Conservation (phyloP, 345 rosid genomes). For the Gossypium turneri region DNA sequence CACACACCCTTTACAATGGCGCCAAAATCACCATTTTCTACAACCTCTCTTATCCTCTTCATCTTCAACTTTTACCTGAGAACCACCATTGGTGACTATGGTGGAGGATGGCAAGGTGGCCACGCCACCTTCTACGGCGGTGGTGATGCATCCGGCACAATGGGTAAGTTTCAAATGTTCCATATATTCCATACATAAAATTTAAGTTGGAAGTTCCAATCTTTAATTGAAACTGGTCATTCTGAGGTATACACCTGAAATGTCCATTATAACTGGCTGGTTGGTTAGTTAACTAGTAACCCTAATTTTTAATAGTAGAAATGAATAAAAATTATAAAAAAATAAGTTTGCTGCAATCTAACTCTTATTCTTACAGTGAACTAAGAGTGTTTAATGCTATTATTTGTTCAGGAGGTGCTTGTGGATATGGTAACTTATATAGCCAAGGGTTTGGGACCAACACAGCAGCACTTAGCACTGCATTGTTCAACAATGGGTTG, state of each 20-base stretch:
- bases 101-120: conserved; percentile 69
- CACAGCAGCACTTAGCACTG: conserved; percentile 84
- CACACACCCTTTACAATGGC: conserved; percentile 24
- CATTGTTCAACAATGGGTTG: conserved; percentile 69
- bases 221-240: too few species aligned
- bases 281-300: too few species aligned
- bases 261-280: too few species aligned
- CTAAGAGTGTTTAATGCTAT: too few species aligned
- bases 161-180: conserved; percentile 44
- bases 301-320: too few species aligned
- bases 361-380: too few species aligned
- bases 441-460: conserved; percentile 76
- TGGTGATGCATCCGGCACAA: conserved; percentile 73
- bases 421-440: conserved; percentile 68
- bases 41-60: conserved; percentile 25
- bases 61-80: conserved; percentile 30
- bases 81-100: conserved; percentile 45
- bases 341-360: too few species aligned
- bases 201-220: neutral
- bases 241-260: too few species aligned
- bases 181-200: neutral
- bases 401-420: conserved; percentile 59
- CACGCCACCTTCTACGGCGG: conserved; percentile 87
- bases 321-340: too few species aligned
- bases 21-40: conserved; percentile 10